Evolutionary conservation across 1,284 basidiomycete genomes (phyloP).

Genomic region (Phylloporus sp.): DNA sequence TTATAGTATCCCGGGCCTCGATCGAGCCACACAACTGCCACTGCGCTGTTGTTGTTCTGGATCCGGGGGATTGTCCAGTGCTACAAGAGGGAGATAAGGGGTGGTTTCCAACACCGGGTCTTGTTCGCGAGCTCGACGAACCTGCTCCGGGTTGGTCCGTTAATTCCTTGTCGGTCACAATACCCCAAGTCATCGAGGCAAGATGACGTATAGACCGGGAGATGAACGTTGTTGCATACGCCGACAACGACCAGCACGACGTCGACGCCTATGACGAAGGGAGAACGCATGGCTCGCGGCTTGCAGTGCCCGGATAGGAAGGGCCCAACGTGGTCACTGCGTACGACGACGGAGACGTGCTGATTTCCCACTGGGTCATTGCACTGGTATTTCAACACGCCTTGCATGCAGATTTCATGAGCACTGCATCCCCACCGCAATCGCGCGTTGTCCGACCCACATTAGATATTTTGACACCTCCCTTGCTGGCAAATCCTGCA

Average conservation of each 20-base stretch:
- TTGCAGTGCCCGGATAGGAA: constrained; percentile 1
- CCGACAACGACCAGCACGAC: background rate
- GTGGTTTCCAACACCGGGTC: constrained; percentile 19
- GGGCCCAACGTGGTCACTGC: background rate
- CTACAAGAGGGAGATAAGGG: constrained; percentile 5
- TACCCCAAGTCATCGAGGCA: background rate
- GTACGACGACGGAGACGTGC: background rate
- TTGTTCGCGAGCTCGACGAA: constrained; percentile 8
- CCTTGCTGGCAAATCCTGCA: too few relatives aligned
- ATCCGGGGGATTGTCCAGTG: constrained; percentile 7
- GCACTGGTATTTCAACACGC: constrained; percentile 9
- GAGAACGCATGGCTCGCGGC: background rate
- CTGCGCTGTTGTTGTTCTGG: constrained; percentile 15
- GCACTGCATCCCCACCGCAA: constrained; percentile 8
- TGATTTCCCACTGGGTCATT: background rate
- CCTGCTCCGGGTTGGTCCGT: background rate
- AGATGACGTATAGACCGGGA: background rate
- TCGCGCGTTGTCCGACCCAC: background rate
- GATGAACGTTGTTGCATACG: background rate
- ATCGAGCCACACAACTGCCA: constrained; percentile 14
- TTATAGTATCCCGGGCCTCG: constrained; percentile 9
- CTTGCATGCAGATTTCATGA: constrained; percentile 20
- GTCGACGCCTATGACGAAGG: background rate
- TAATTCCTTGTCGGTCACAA: background rate
- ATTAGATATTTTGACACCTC: too few relatives aligned